phyloP scores from a whole-genome alignment of 176 grass and related monocot genomes.

The Eleusine coracana region DNA sequence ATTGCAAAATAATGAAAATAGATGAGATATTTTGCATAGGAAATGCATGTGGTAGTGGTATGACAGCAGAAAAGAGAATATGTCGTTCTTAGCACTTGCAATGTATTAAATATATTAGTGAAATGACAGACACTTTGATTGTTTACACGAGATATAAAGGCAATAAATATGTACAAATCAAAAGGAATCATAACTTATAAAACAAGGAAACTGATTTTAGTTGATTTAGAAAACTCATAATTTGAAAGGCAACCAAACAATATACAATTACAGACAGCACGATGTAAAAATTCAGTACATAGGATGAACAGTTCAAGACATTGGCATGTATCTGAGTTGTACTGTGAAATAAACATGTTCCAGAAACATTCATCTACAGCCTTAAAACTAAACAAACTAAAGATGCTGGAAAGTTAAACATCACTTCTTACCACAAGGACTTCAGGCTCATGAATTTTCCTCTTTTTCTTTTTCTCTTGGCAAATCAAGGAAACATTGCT shows the following conservation, averaged over 20 bases:
- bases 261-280: not conserved
- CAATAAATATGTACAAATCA: not conserved
- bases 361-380: not conserved
- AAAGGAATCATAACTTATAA: not conserved
- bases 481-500: slow-evolving; percentile 47
- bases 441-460: slow-evolving; percentile 51
- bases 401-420: not conserved
- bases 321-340: not conserved
- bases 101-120: not conserved
- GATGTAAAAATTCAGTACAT: slow-evolving; percentile 20
- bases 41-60: not conserved
- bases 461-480: slow-evolving; percentile 60
- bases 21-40: not conserved
- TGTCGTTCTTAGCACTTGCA: slow-evolving; percentile 1
- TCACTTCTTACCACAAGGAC: slow-evolving; percentile 37
- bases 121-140: slow-evolving; percentile 17
- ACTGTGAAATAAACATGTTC: slow-evolving; percentile 9
- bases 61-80: not conserved
- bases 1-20: slow-evolving; percentile 20
- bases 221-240: not conserved
- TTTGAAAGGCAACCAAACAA: not conserved
- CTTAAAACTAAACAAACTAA: not conserved
- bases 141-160: not conserved
- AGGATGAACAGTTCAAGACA: not conserved
- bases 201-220: slow-evolving; percentile 6